Base-by-base conservation (phyloP, 345 rosid genomes). In the Laguncularia racemosa region DNA sequence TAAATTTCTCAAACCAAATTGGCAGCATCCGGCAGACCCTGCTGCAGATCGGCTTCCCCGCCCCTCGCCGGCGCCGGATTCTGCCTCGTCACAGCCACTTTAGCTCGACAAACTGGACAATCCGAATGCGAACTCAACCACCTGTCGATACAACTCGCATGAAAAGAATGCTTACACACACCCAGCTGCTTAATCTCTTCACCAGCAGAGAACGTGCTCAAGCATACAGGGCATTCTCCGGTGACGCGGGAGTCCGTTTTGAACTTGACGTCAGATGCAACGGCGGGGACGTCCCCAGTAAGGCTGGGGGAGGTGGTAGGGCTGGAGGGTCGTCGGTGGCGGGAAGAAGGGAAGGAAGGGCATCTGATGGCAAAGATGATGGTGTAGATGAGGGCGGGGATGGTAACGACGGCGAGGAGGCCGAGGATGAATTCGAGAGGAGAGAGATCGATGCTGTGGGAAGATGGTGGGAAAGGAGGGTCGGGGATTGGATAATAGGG, bases 51-150 rank as follows among this genome's bases (percentile, higher is more conserved):
- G 40, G 70, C 67, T 46, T 62, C 61, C 67, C 81, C 70, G 20
- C 17, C 52, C 17, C 63, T 50, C 16, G 67, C 59, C 3, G 64
- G 40, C 53, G 58, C 44, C 18, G 59, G 46, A 16, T 65, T 55
- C 60, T 60, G 72, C 14, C 52, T 71, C 71, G 78, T 80, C 38
- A 56, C 76, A 18, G 81, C 0, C 48, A 85, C 82, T 21, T 70
- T 21, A 26, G 90, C 85, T 1, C 98, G 77, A 62, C 96, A 91
- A 63, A 81, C 70, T 7, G 96, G 96, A 46, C 98, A 91, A 62
- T 65, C 82, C 6, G 82, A 44, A 20, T 82, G 77, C 50, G 76
- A 73, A 20, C 46, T 74, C 7, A 91, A 73, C 98, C 96, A 91
- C 72, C 1, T 6, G 43, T 84, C 79, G 26, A 91, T 79, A 62